These are phyloP conservation scores for Benincasa hispida DNA, from an alignment of 306 rosid genomes.

Conservation along the genomic window DNA sequence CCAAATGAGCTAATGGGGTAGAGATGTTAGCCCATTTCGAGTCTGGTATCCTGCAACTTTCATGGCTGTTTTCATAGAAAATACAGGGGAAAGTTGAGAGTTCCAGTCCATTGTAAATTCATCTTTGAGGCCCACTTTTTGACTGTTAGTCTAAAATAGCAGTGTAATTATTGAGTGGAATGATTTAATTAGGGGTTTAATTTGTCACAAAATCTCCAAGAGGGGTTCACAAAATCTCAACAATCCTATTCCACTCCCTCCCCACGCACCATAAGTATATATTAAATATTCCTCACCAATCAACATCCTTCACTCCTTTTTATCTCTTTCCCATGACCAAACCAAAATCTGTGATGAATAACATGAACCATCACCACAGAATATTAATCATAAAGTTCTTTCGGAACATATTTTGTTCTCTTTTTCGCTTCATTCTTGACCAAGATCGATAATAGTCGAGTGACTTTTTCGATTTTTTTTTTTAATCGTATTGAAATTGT, in stretches of 20 bases:
- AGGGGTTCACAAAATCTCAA: conserved; percentile 6
- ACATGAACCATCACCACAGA: not conserved
- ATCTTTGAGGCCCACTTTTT: not conserved
- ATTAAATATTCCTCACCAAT: not conserved
- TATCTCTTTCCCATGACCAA: not conserved
- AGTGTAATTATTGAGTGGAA: not conserved
- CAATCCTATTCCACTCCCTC: conserved; percentile 15
- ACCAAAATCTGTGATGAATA: not conserved
- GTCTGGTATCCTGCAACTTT: not conserved
- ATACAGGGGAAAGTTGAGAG: not conserved
- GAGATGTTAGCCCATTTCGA: conserved; percentile 5
- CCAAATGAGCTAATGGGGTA: conserved; percentile 4
- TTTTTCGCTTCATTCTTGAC: not conserved
- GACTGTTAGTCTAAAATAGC: conserved; percentile 1
- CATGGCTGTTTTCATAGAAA: not conserved
- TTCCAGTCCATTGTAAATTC: not conserved
- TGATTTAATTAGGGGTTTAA: not conserved
- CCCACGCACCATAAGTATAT: not conserved
- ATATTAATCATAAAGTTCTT: not conserved
- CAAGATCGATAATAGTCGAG: not conserved
- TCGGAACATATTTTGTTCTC: not conserved
- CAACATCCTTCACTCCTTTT: conserved; percentile 3
- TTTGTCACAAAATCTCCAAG: conserved; percentile 12
- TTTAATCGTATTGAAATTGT: not conserved
- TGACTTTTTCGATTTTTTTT: not conserved